These are phyloP conservation scores for Parascedosporium putredinis DNA, from an alignment of 2,329 filamentous ascomycete species.

Conservation along the genomic window DNA sequence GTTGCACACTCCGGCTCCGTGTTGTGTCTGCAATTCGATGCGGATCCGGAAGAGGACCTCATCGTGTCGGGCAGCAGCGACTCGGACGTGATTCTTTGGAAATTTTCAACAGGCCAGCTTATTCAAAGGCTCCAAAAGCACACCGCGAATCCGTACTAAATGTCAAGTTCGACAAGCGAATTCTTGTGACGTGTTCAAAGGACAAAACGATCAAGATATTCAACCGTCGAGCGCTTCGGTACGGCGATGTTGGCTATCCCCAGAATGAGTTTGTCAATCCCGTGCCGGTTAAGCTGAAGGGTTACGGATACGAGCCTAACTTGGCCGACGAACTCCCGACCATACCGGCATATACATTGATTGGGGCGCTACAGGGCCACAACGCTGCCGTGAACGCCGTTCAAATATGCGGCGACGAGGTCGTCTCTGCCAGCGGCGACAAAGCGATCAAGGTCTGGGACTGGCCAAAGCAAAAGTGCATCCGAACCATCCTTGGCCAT, in stretches of 20 bases:
- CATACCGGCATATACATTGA: slow-evolving; percentile 59
- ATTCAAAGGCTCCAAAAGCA: slow-evolving; percentile 66
- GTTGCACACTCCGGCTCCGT: slow-evolving; percentile 76
- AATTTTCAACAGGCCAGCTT: slow-evolving; percentile 79
- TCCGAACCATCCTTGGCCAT: slow-evolving; percentile 74
- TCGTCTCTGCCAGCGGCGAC: slow-evolving; percentile 92
- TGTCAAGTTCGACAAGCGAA: slow-evolving; percentile 80
- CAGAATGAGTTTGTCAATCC: slow-evolving; percentile 33
- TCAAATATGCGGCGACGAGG: slow-evolving; percentile 72
- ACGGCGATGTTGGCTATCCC: slow-evolving; percentile 47
- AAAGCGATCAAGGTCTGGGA: slow-evolving; percentile 93
- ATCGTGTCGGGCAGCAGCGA: slow-evolving; percentile 96
- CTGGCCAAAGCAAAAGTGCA: slow-evolving; percentile 66
- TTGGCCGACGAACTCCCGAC: slow-evolving; percentile 35
- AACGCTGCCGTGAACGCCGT: slow-evolving; percentile 92
- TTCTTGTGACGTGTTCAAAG: slow-evolving; percentile 93
- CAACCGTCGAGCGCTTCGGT: slow-evolving; percentile 62
- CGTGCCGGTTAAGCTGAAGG: slow-evolving; percentile 38
- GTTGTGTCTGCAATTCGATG: slow-evolving; percentile 89
- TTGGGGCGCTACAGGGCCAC: slow-evolving; percentile 75
- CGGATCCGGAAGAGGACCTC: slow-evolving; percentile 74
- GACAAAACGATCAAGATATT: slow-evolving; percentile 96
- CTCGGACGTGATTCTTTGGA: slow-evolving; percentile 82
- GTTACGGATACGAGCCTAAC: slow-evolving; percentile 44
- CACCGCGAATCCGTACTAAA: slow-evolving; percentile 90